These are phyloP conservation scores for Chaetomiaceae sp. DNA, from an alignment of 2,329 filamentous ascomycete species.

Conservation along the genomic window DNA sequence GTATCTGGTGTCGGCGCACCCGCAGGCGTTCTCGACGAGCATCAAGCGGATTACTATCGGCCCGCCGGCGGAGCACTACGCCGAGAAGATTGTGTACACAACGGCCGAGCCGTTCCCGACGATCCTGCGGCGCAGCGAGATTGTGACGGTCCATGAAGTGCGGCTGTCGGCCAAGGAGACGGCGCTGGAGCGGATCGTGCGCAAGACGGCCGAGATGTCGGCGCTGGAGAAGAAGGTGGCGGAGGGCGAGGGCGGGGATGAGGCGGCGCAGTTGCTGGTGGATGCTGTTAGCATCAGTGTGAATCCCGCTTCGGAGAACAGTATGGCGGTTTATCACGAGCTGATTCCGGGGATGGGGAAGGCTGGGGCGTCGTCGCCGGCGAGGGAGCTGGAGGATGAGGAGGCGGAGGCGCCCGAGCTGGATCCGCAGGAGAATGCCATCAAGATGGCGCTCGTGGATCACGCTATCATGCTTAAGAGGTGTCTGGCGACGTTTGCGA, in stretches of 20 bases:
- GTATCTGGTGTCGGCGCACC: constrained; percentile 73
- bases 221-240: constrained; percentile 68
- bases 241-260: constrained; percentile 61
- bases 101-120: constrained; percentile 87
- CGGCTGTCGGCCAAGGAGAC: constrained; percentile 73
- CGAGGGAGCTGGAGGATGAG: constrained; percentile 37
- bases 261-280: constrained; percentile 62
- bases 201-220: constrained; percentile 83
- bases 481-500: constrained; percentile 66
- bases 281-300: constrained; percentile 76
- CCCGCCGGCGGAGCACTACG: constrained; percentile 66
- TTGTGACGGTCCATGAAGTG: constrained; percentile 64
- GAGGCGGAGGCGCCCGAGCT: constrained; percentile 45
- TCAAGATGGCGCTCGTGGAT: constrained; percentile 81
- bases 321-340: constrained; percentile 71
- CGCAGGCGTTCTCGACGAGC: constrained; percentile 74
- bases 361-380: constrained; percentile 38
- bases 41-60: constrained; percentile 66
- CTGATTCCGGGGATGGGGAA: constrained; percentile 57
- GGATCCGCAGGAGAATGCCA: constrained; percentile 65
- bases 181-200: constrained; percentile 83
- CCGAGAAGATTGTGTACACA: constrained; percentile 80
- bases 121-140: constrained; percentile 81
- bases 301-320: constrained; percentile 68
- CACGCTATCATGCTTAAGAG: constrained; percentile 85